Percentiles rank a stretch among this genome's conserved stretches.
These are phyloP conservation scores for Penicillium parvum DNA, from an alignment of 495 filamentous ascomycete genomes.

Conservation along the genomic window DNA sequence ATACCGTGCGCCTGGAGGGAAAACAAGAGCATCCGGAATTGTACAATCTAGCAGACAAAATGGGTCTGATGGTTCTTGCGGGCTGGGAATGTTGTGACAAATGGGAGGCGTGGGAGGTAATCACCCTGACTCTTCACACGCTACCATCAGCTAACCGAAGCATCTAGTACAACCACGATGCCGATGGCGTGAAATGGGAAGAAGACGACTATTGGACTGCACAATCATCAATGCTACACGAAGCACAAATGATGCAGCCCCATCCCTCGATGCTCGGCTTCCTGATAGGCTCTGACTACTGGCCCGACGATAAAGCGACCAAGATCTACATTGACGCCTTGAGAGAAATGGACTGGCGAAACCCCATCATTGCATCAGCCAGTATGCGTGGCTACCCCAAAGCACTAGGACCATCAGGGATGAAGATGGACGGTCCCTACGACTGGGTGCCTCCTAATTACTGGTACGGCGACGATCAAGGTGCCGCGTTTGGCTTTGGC, in stretches of 20 bases:
- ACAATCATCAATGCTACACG: constrained; percentile 52
- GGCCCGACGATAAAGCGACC: constrained; percentile 55
- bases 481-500: constrained; percentile 60
- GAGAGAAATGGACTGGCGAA: constrained; percentile 49
- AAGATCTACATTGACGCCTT: constrained; percentile 48
- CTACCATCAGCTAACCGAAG: neutral
- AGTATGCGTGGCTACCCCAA: constrained; percentile 50
- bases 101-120: constrained; percentile 58
- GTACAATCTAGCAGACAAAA: constrained; percentile 52
- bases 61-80: constrained; percentile 58
- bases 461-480: constrained; percentile 51
- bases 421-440: constrained; percentile 67
- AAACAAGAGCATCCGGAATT: constrained; percentile 61
- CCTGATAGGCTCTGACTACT: constrained; percentile 59
- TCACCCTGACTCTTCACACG: neutral
- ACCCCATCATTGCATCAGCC: constrained; percentile 55
- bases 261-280: constrained; percentile 55
- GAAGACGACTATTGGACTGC: constrained; percentile 52
- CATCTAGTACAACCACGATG: constrained; percentile 50
- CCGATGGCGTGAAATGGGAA: constrained; percentile 44
- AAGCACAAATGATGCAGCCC: constrained; percentile 54
- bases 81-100: constrained; percentile 70
- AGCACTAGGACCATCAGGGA: constrained; percentile 49
- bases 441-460: constrained; percentile 65
- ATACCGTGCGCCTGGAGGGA: constrained; percentile 60